Base-by-base conservation (phyloP, 441 rosid species). In the Pelargonium cotyledonis region DNA sequence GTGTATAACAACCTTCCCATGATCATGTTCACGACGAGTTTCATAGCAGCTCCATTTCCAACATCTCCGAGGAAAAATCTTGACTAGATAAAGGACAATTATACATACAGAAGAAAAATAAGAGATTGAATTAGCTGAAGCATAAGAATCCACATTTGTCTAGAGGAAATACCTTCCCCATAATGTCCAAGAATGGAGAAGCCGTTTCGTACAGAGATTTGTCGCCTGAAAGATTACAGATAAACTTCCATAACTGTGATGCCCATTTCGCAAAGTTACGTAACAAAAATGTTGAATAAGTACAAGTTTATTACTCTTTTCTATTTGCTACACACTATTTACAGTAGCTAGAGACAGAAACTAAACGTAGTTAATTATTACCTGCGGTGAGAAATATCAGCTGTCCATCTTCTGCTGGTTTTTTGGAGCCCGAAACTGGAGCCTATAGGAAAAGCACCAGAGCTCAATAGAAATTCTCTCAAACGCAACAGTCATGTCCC, bases 41-140 rank as follows among this genome's bases (percentile, higher is more conserved):
- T 92, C 98, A 92, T 92, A 47, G 97, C 92, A 66, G 96, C 98
- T 71, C 98, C 98, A 61, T 92, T 90, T 72, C 98, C 98, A 46
- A 90, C 90, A 46, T 89, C 88, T 8, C 97, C 98, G 58, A 92
- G 88, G 80, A 85, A 90, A 81, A 92, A 92, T 72, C 85, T 90
- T 73, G 98, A 90, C 98, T 92, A 90, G 78, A 68, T 62, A 66
- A 76, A 57, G 16, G 61, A 68, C 6, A 18, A 53, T 29, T 63
- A 26, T 1, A 14, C 10, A 21, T 70, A 19, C 66, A 35, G 61
- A 23, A 47, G 44, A 12, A 29, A 11, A 43, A 74, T 31, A 21
- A 29, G 44, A 35, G 26, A 23, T 46, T 14, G 58, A 40, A 66
- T 65, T 9, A 8, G n/a, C 41, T 61, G 21, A 55, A 55, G 15